Evolutionary conservation across 2,329 filamentous ascomycete species (phyloP).

Genomic region (Aureobasidium uvarum): DNA sequence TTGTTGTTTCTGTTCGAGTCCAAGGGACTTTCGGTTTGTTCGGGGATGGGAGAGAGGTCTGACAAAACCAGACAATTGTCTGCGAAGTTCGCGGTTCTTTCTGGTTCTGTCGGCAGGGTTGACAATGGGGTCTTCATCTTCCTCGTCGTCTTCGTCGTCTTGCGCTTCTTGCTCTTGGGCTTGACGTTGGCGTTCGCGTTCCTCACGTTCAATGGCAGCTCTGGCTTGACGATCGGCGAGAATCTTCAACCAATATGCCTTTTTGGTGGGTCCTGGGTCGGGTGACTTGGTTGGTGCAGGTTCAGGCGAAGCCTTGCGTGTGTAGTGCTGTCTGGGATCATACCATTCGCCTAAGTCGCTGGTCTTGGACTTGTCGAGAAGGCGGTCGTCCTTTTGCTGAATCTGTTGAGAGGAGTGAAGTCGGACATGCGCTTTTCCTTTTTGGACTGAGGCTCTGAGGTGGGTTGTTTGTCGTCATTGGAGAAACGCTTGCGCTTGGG

Average conservation of each 20-base stretch:
- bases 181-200: not conserved
- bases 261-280: not conserved
- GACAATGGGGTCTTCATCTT: slow-evolving; percentile 3
- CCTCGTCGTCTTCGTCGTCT: not conserved
- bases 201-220: not conserved
- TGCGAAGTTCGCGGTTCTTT: not conserved
- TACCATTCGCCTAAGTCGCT: not conserved
- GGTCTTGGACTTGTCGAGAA: not conserved
- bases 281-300: no score
- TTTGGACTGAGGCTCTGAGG: not conserved
- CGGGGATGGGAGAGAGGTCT: not conserved
- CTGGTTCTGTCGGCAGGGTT: not conserved
- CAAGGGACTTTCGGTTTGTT: not conserved
- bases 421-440: not conserved
- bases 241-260: not conserved
- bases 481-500: not conserved
- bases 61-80: not conserved
- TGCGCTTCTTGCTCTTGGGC: not conserved
- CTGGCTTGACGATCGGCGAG: not conserved
- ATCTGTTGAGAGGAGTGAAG: not conserved
- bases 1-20: not conserved
- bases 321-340: not conserved
- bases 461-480: not conserved
- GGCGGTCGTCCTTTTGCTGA: not conserved
- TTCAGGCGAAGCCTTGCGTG: not conserved